Evolutionary conservation across 345 rosid genomes (phyloP).

Genomic region (Orychophragmus violaceus): DNA sequence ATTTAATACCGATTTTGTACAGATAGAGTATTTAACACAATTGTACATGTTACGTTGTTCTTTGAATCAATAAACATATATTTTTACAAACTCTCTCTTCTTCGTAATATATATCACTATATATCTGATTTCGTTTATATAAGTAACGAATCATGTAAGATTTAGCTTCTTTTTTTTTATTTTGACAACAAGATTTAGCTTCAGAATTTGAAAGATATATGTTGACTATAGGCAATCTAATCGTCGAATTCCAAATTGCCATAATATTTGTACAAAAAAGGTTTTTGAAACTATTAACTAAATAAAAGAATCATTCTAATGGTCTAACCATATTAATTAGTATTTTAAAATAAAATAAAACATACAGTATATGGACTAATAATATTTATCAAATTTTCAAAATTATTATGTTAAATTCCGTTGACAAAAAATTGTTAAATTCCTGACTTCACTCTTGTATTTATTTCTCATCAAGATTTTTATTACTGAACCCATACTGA

Average conservation of each 20-base stretch:
- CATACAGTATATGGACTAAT: not conserved
- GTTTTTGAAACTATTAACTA: not conserved
- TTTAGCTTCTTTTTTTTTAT: no score
- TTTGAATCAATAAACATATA: no score
- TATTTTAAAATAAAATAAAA: not conserved
- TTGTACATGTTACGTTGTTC: no score
- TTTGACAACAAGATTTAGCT: no score
- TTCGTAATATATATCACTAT: no score
- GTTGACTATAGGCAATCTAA: not conserved
- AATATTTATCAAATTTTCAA: not conserved
- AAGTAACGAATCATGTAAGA: no score
- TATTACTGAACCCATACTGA: no score
- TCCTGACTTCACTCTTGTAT: not conserved
- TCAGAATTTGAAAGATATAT: not conserved
- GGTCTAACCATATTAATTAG: not conserved
- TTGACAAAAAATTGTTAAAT: no score
- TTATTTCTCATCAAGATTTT: no score
- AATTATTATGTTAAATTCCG: not conserved
- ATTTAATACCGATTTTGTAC: no score
- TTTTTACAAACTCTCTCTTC: no score
- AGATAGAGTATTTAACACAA: no score
- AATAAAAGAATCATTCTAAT: not conserved
- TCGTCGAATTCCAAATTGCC: not conserved
- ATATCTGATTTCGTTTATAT: not conserved
- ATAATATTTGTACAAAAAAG: not conserved